Conservation (phyloP, 2,329 filamentous ascomycete species). For the Aspergillus nomiae region DNA sequence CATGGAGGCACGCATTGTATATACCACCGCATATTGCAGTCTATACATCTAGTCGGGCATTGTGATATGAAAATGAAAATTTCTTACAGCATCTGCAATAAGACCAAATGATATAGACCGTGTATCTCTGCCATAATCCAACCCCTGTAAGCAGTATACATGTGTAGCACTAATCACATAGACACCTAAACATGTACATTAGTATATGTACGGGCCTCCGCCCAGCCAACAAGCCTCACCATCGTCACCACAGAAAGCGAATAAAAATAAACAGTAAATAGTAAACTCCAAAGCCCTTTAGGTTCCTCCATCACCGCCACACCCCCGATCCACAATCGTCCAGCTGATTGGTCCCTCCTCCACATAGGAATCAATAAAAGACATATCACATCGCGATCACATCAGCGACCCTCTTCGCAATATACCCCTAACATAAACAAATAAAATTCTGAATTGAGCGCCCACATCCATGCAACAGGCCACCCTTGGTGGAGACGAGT, state of each 20-base stretch:
- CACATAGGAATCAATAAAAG: constrained; percentile 16
- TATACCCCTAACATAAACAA: neutral
- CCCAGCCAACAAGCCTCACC: neutral
- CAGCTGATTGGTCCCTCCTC: constrained; percentile 4
- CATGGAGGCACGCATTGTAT: neutral
- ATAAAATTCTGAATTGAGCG: neutral
- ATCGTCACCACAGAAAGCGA: no score
- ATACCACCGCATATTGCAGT: neutral
- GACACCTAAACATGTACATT: neutral
- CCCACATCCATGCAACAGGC: neutral
- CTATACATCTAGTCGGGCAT: neutral
- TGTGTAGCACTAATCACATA: neutral
- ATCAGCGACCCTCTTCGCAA: neutral
- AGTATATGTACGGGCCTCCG: neutral
- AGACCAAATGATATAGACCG: neutral
- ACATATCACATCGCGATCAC: constrained; percentile 20
- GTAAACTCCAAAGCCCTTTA: neutral
- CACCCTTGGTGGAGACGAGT: neutral
- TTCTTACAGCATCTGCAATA: neutral
- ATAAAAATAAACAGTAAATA: neutral
- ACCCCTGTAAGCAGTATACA: neutral
- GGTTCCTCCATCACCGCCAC: constrained; percentile 4
- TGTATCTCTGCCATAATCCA: neutral
- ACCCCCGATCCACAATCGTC: neutral
- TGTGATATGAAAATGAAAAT: neutral